Evolutionary conservation across 2,329 filamentous ascomycete species (phyloP), one percentile per base, ranked within the genome.

Genomic region (Aspergillus caelatus): DNA sequence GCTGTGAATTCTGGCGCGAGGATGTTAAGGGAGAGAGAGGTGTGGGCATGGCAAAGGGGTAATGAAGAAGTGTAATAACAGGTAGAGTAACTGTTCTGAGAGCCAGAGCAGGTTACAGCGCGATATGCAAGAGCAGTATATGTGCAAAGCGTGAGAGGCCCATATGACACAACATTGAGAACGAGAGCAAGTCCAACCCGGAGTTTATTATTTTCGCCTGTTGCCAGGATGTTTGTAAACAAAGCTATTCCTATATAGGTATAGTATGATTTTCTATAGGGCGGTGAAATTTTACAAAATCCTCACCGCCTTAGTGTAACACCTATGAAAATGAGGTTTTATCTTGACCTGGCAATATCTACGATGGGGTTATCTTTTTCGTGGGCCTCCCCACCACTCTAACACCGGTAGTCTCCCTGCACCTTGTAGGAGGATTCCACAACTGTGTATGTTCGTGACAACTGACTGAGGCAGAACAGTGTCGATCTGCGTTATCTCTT

Each of bases 11-110:
- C 63, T 80, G 78, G 65, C 73, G 76, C 52, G 78, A 79, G 30
- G 78, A 71, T 46, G 78, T 77, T 53, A 81, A 72, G n/a, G 77
- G 75, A 6, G 77, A 79, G 36, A 81, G 68, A 58, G 79, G 78
- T 61, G 75, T 75, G 60, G 78, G 72, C 78, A 81, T 81, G 59
- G 46, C 69, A 64, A 39, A 64, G 55, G 10, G 34, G 32, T 36
- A 23, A 26, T 28, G 59, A 57, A 58, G 53, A 60, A 23, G 23
- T 19, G 30, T 10, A 39, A 52, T 36, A 19, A 41, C 57, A 50
- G 57, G 26, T 57, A 36, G 14, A 52, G 45, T 36, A n/a, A 30
- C 3, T 30, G 30, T 26, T 52, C 16, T 52, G 26, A 19, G 12
- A 4, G 14, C n/a, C 6, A 14, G 4, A 28, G 12, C 12, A 55